These are phyloP conservation scores for Scedosporium minutisporum DNA, from an alignment of 2,329 filamentous ascomycete genomes.

Conservation along the genomic window DNA sequence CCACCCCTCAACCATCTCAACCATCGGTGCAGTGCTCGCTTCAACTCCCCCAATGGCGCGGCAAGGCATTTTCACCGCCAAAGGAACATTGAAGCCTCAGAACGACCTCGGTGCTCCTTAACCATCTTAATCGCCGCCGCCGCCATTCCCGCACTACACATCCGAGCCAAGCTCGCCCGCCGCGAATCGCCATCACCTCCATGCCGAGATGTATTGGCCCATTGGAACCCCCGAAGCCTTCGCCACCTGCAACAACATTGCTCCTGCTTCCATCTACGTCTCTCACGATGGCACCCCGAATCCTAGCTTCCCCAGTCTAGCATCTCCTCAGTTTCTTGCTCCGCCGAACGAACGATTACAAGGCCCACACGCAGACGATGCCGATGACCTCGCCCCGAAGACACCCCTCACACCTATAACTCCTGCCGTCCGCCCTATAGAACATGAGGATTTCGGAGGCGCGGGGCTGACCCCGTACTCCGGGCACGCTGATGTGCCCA, in stretches of 20 bases:
- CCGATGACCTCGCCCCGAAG: constrained; percentile 17
- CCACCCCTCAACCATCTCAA: no score
- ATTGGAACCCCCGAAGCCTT: constrained; percentile 76
- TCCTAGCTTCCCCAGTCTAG: background rate
- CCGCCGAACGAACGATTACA: background rate
- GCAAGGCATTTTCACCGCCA: no score
- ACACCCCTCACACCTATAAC: constrained; percentile 47
- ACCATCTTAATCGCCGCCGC: no score
- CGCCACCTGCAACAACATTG: constrained; percentile 60
- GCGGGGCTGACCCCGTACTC: constrained; percentile 14
- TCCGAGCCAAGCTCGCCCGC: no score
- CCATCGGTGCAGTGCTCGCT: no score
- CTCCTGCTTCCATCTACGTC: constrained; percentile 38
- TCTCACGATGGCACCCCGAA: constrained; percentile 34
- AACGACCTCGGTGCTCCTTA: no score
- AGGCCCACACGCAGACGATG: background rate
- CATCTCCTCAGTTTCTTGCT: background rate
- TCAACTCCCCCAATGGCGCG: no score
- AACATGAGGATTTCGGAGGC: constrained; percentile 36
- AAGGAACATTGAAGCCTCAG: no score
- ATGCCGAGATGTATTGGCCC: constrained; percentile 73
- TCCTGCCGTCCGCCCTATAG: constrained; percentile 49
- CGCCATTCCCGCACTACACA: no score
- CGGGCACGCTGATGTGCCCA: constrained; percentile 26
- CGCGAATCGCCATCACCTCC: background rate